phyloP scores from a whole-genome alignment of 2,329 filamentous ascomycete genomes.

The Massarina eburnea region DNA sequence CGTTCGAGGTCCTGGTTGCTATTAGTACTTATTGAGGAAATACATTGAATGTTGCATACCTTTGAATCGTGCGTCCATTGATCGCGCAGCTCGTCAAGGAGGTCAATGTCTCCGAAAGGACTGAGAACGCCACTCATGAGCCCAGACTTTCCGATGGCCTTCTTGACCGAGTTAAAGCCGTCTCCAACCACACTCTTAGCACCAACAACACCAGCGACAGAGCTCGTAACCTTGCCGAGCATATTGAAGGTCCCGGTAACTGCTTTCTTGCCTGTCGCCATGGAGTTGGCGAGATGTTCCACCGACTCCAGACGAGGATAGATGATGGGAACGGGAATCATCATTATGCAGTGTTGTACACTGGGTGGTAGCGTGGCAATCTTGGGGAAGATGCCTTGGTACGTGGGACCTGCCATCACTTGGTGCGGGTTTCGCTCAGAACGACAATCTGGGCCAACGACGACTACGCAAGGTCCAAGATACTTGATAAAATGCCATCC shows the following conservation, averaged over 20 bases:
- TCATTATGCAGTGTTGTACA: constrained; percentile 96
- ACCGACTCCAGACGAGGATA: constrained; percentile 91
- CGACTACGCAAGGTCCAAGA: constrained; percentile 84
- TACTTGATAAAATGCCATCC: constrained; percentile 99
- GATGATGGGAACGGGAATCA: constrained; percentile 86
- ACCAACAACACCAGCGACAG: constrained; percentile 91
- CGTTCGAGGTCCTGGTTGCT: constrained; percentile 75
- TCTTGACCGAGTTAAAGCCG: constrained; percentile 93
- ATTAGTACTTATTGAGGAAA: constrained; percentile 7
- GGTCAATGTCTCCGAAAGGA: constrained; percentile 93
- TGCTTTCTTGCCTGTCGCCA: constrained; percentile 93
- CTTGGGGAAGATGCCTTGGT: constrained; percentile 96
- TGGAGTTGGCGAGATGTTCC: constrained; percentile 86
- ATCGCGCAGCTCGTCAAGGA: constrained; percentile 91
- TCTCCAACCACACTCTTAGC: constrained; percentile 90
- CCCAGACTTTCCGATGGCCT: constrained; percentile 90
- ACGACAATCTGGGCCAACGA: constrained; percentile 86
- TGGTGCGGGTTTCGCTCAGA: constrained; percentile 88
- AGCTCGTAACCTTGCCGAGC: constrained; percentile 90
- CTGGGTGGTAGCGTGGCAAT: constrained; percentile 86
- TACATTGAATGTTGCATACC: constrained; percentile 44
- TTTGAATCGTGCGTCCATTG: constrained; percentile 99
- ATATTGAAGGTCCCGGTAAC: constrained; percentile 97
- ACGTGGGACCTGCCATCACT: constrained; percentile 93
- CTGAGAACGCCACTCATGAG: constrained; percentile 95